These are phyloP conservation scores for Penicillium goetzii DNA, from an alignment of 495 filamentous ascomycete genomes.

Conservation along the genomic window DNA sequence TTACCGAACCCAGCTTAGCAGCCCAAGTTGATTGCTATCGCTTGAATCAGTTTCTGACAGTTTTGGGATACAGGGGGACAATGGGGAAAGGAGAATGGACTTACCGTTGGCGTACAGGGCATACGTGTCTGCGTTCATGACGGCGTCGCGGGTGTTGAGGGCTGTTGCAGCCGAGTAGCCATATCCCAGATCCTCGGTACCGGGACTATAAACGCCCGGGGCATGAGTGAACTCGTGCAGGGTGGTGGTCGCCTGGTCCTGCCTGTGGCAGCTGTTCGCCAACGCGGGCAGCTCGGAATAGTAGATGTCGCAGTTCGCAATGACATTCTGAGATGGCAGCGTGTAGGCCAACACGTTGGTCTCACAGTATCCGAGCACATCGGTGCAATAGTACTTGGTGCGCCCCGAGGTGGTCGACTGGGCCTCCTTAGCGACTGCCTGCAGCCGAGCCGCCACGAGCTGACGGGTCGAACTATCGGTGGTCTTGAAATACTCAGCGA, in stretches of 20 bases:
- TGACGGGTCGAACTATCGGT: slow-evolving; percentile 45
- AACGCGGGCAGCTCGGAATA: slow-evolving; percentile 53
- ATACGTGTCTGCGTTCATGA: slow-evolving; percentile 66
- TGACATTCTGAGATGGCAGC: slow-evolving; percentile 52
- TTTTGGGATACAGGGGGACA: neutral
- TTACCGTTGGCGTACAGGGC: slow-evolving; percentile 63
- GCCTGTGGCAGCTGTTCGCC: slow-evolving; percentile 53
- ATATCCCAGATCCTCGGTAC: slow-evolving; percentile 62
- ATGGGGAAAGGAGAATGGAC: slow-evolving; percentile 15
- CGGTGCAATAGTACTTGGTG: slow-evolving; percentile 57
- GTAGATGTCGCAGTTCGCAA: slow-evolving; percentile 61
- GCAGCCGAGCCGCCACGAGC: slow-evolving; percentile 56
- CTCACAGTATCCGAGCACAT: slow-evolving; percentile 53
- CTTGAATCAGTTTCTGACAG: slow-evolving; percentile 13
- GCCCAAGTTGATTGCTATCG: slow-evolving; percentile 30
- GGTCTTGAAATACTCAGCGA: slow-evolving; percentile 66
- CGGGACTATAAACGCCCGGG: slow-evolving; percentile 55
- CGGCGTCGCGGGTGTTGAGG: slow-evolving; percentile 48
- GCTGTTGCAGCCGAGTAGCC: slow-evolving; percentile 55
- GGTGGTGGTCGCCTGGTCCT: slow-evolving; percentile 63
- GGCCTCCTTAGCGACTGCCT: slow-evolving; percentile 56
- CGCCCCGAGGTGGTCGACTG: slow-evolving; percentile 42
- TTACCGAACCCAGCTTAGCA: slow-evolving; percentile 16
- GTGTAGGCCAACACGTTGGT: slow-evolving; percentile 61
- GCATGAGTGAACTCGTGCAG: slow-evolving; percentile 68